Base-by-base conservation (phyloP, 768 basidiomycete genomes). In the Lactarius deliciosus region DNA sequence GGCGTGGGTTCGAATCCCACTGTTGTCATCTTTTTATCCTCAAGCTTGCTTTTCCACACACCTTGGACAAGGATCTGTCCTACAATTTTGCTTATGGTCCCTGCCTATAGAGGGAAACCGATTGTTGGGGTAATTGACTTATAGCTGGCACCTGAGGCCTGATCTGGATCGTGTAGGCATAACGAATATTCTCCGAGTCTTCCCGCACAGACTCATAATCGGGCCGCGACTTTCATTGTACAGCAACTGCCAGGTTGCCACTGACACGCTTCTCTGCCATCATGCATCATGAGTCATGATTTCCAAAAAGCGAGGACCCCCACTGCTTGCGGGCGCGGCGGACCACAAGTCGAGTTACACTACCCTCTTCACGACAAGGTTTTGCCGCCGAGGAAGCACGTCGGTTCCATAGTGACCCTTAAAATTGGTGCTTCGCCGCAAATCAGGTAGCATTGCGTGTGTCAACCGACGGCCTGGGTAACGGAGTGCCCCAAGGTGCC, bases 1-100 rank as follows among this genome's bases (percentile, higher is more conserved):
- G 78, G 80, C 80, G 80, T 79, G 80, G 79, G 80, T 81, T 81
- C 79, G 78, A 81, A 80, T 80, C 80, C 79, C 80, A 78, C 79
- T 78, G 76, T 75, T 73, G 69, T 74, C 74, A 75, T 61, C 1
- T 38, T 34, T 34, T 34, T 34, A 34, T 34, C 34, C 34, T 32
- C 3, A 32, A 4, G 30, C 30, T 3, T 32, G 30, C 30, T 3
- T 34, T 34, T 32, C 32, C 8, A 32, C 32, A 32, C 8, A 9
- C 32, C 32, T 34, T 34, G 9, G 7, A 36, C 34, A 38, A 38
- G 36, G 1, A 11, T 38, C 11, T 34, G 34, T 34, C 34, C 34
- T 34, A 34, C 11, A 13, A 38, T 38, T 38, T 38, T 13, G 2
- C 36, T 38, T 34, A 11, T 38, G 9, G 36, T 36, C 34, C 34